These are phyloP conservation scores for Theobroma cacao DNA, from an alignment of 345 rosid genomes.

Conservation along the genomic window DNA sequence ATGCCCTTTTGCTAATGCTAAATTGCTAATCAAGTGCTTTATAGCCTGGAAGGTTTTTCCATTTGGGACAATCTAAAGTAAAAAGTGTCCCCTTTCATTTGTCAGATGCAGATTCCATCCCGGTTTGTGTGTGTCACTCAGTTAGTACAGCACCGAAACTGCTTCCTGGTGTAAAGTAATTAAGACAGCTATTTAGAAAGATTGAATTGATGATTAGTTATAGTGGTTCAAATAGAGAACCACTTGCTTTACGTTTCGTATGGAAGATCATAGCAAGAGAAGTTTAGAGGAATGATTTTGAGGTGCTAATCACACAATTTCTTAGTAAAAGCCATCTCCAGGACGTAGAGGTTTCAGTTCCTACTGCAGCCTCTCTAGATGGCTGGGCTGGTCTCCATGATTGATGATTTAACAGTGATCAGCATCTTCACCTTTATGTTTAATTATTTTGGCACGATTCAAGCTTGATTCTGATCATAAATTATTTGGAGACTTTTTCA, in stretches of 20 bases:
- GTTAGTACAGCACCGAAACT: not conserved
- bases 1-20: not conserved
- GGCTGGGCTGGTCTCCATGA: too few relatives aligned
- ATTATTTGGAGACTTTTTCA: not conserved
- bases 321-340: too few relatives aligned
- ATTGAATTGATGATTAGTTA: not conserved
- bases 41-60: not conserved
- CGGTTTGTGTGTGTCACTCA: not conserved
- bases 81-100: not conserved
- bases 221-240: not conserved
- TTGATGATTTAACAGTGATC: too few relatives aligned
- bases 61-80: not conserved
- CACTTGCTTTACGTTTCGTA: not conserved
- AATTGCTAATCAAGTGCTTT: not conserved
- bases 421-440: too few relatives aligned
- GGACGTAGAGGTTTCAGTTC: not conserved
- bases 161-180: not conserved
- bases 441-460: too few relatives aligned
- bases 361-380: too few relatives aligned
- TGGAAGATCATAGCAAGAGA: not conserved
- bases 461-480: too few relatives aligned
- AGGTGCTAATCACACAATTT: not conserved
- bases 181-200: not conserved
- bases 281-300: too few relatives aligned
- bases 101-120: not conserved